Evolutionary conservation across 371 early-diverging fungal species (phyloP).

Genomic region (Syncephalastrum monosporum): DNA sequence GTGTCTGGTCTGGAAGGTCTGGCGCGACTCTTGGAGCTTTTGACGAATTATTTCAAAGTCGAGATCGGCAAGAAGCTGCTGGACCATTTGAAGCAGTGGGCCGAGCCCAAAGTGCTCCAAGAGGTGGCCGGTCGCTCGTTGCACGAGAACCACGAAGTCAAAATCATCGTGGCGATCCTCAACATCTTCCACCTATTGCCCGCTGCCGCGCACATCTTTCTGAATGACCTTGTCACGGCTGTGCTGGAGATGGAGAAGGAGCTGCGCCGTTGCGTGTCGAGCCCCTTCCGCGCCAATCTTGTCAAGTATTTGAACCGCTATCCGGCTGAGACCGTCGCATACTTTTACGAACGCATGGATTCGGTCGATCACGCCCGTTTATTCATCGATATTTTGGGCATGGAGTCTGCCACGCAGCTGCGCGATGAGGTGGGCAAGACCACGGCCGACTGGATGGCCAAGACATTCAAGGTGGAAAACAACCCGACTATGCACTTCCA

Average conservation of each 20-base stretch:
- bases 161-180: conserved; percentile 91
- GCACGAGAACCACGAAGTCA: conserved; percentile 88
- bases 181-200: conserved; percentile 94
- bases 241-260: conserved; percentile 84
- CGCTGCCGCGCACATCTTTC: conserved; percentile 85
- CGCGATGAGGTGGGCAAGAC: conserved; percentile 69
- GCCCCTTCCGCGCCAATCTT: conserved; percentile 92
- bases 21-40: conserved; percentile 86
- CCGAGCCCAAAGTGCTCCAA: conserved; percentile 79
- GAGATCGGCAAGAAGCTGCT: conserved; percentile 97
- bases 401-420: conserved; percentile 65
- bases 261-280: conserved; percentile 78
- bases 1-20: conserved; percentile 93
- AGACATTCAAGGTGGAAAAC: conserved; percentile 45
- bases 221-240: conserved; percentile 85
- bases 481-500: conserved; percentile 48
- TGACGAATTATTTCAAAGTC: conserved; percentile 97
- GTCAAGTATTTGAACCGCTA: conserved; percentile 90
- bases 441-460: conserved; percentile 54
- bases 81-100: conserved; percentile 94
- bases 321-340: conserved; percentile 79
- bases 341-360: conserved; percentile 78
- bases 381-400: conserved; percentile 69
- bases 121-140: conserved; percentile 79
- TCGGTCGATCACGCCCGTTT: conserved; percentile 57